Base-by-base conservation (phyloP, 257 asterid species). In the Ilex aquifolium region DNA sequence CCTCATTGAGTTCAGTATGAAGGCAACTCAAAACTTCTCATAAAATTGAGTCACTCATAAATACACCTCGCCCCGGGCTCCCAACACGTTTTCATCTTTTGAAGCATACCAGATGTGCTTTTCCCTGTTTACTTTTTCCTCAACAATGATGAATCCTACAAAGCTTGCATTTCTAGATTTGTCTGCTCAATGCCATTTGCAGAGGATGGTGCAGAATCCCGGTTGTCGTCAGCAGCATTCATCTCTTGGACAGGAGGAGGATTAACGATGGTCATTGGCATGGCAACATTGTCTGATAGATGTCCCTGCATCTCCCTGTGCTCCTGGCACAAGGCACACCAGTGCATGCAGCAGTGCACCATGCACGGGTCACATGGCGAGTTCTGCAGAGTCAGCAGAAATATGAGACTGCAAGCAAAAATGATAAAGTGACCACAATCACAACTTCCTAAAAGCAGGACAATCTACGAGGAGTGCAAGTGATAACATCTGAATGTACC, bases 321-420 rank as follows among this genome's bases (percentile, higher is more conserved):
- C 82, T 92, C 98, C 76, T 92, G 98, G 80, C 98, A 92, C 80
- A 92, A 54, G 14, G 98, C 98, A 72, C 98, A 88, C 90, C 95
- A 89, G 74, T 89, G 98, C 85, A 83, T 55, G 83, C 98, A 92
- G 84, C 97, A 92, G 76, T 92, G 95, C 36, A 80, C 97, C 92
- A 85, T 6, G 80, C 98, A 92, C 13, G 98, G 97, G 69, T 92
- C 98, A 44, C 95, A 92, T 2, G 98, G 98, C 1, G 98, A 83
- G 78, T 92, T 89, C 98, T 92, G 88, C 79, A 78, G 17, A 15
- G 46, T 17, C 15, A 56, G 27, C 54, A 6, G 13, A 44, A 64
- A 32, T 51, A 11, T 53, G 39, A 63, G 54, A 59, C 29, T 60
- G 39, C 3, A 15, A 16, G 11, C 6, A 31, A 52, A 42, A 36